Evolutionary conservation across 2,329 filamentous ascomycete genomes (phyloP), one percentile per base, ranked within the genome.

Genomic region (Hymenoscyphus infarciens): DNA sequence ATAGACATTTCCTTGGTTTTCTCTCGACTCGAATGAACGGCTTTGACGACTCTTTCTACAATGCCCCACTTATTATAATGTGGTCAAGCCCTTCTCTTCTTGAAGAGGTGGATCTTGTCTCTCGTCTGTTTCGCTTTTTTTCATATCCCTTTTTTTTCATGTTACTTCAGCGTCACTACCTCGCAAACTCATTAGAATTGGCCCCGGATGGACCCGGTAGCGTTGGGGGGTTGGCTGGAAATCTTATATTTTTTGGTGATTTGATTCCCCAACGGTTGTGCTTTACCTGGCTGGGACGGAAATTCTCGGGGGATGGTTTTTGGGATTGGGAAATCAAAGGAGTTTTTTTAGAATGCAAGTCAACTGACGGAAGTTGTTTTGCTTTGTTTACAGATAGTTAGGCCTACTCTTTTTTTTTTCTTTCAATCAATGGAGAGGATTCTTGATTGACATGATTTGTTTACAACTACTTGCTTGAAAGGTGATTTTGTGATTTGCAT

Each of bases 1-100:
- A 70, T 70, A 70, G 68, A 70, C 56, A 64, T 68, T 63, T 56
- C 42, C 57, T 63, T 56, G 19, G 27, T 38, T 56, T 60, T 16
- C 55, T 25, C 39, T 22, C 35, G 16, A 33, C 29, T 58, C n/a
- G 25, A 29, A 38, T n/a, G 54, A 56, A 39, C 42, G 45, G 19
- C 57, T 53, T 33, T 25, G 54, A 25, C 27, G 31, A 33, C 33
- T 58, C 27, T n/a, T 29, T 45, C 15, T 49, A n/a, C 22, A 7
- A 31, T 11, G n/a, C 19, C 56, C 19, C 38, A 25, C 22, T 35
- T 49, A 42, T 29, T 45, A 11, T 49, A 49, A 49, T 49, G 42
- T 49, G 42, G 42, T 49, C 42, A 49, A 49, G 19, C 42, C 42
- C 42, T 57, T 39, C 55, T 57, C 39, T 19, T 8, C 52, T 33